Percentiles rank a stretch among this genome's conserved stretches.
Evolutionary conservation across 148 eudicot genomes (phyloP).

Genomic region (Vaccinium macrocarpon): DNA sequence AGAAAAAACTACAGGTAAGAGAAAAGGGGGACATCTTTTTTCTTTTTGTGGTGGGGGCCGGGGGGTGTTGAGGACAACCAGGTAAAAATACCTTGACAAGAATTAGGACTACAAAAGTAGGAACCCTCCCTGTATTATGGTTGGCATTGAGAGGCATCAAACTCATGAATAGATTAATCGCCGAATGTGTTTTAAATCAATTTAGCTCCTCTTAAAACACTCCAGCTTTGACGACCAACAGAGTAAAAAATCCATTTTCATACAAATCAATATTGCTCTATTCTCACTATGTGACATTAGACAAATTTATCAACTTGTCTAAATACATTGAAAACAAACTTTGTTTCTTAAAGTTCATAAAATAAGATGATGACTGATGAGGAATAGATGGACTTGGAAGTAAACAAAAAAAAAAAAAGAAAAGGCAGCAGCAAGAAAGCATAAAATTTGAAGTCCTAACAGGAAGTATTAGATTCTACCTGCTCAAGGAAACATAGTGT

Average conservation of each 20-base stretch:
- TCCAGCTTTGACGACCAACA: background rate
- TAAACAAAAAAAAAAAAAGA: background rate
- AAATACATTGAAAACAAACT: background rate
- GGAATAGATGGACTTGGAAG: background rate
- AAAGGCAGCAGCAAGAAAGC: constrained; percentile 6
- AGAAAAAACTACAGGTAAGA: background rate
- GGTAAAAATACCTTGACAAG: background rate
- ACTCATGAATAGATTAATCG: background rate
- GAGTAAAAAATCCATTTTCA: background rate
- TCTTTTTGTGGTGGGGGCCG: background rate
- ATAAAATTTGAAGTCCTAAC: background rate
- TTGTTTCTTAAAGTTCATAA: background rate
- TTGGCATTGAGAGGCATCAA: background rate
- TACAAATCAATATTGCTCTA: background rate
- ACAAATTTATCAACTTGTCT: background rate
- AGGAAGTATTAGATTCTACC: constrained; percentile 24
- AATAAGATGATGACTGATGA: background rate
- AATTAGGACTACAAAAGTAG: background rate
- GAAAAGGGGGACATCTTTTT: background rate
- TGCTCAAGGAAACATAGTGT: constrained; percentile 55
- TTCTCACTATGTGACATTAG: background rate
- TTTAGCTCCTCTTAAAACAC: background rate
- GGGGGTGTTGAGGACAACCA: background rate
- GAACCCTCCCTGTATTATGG: background rate
- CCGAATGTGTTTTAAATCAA: background rate